Evolutionary conservation across 371 early-diverging fungal species (phyloP), one percentile per base, ranked within the genome.

Genomic region (Aphelidium insulamus): DNA sequence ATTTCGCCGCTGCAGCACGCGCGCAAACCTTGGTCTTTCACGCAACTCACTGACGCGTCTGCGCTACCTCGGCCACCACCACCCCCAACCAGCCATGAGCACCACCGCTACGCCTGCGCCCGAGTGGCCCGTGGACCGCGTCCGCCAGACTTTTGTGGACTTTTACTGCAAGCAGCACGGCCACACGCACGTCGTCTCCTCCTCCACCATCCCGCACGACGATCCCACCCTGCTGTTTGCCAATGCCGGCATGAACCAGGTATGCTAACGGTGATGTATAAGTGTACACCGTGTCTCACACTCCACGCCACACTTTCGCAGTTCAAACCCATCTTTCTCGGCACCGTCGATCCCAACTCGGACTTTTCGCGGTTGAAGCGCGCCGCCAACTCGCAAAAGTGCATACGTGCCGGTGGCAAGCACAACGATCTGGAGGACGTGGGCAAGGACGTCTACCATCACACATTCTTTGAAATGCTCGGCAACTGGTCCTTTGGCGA

Each of bases 401-500:
- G 98, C 63, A 95, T 98, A 42, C 77, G 95, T 59, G 86, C 98
- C 27, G 91, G 98, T 51, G 99, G 99, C 33, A 99, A 99, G 64
- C 99, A 99, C 59, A 99, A 99, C 53, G 99, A 99, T 60, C 71
- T 99, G 37, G 99, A 99, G 37, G 99, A 99, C 59, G 99, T 99
- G 15, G 99, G 99, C 37, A 92, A 84, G 52, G 99, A 99, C 51
- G 86, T 83, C 5, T 99, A 99, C 54, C 99, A 99, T 57, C 99
- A 99, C 56, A 99, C 99, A 24, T 99, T 91, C 64, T 99, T 99
- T 65, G 98, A 99, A 60, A 99, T 99, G 99, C 62, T 99, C 58
- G 99, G 99, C 35, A 99, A 99, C 67, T 99, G 99, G 99, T 95
- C 97, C 15, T 99, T 99, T 65, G 98, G 98, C 35, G 94, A 97